These are phyloP conservation scores for Grosmannia clavigera DNA, from an alignment of 2,329 filamentous ascomycete genomes.

Conservation along the genomic window DNA sequence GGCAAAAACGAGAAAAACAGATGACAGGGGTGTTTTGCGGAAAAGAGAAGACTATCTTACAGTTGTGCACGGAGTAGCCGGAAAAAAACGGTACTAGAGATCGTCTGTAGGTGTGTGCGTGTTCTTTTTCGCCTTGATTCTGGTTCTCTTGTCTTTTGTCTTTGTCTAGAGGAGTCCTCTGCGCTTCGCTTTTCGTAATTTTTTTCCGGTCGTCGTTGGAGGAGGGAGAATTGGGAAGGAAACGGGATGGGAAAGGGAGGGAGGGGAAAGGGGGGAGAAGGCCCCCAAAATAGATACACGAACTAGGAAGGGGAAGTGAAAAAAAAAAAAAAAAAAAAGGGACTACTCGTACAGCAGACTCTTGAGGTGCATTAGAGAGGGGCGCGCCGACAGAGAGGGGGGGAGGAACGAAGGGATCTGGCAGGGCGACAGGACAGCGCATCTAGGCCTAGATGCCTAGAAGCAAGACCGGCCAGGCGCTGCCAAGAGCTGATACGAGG, in stretches of 20 bases:
- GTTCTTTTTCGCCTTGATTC: background rate
- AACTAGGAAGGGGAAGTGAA: background rate
- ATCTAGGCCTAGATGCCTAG: no score
- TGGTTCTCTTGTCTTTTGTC: background rate
- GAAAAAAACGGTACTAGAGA: background rate
- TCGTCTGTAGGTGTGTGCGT: background rate
- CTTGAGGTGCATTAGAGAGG: background rate
- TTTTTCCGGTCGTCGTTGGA: background rate
- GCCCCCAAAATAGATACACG: background rate
- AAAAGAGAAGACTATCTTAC: background rate
- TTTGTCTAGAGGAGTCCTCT: background rate
- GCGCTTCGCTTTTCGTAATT: background rate
- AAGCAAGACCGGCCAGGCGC: no score
- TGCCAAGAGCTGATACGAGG: no score
- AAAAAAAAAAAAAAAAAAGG: background rate
- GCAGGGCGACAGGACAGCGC: background rate
- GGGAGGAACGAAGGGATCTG: conserved; percentile 2
- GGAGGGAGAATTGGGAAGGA: background rate
- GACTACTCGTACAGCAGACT: background rate
- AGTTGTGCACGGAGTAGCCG: background rate
- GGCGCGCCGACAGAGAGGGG: background rate
- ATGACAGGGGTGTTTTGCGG: background rate
- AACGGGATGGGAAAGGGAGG: background rate
- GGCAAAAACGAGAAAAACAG: background rate
- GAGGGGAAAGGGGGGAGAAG: background rate